Evolutionary conservation across 2,329 filamentous ascomycete species (phyloP).

Genomic region (Dactylellina leptospora): DNA sequence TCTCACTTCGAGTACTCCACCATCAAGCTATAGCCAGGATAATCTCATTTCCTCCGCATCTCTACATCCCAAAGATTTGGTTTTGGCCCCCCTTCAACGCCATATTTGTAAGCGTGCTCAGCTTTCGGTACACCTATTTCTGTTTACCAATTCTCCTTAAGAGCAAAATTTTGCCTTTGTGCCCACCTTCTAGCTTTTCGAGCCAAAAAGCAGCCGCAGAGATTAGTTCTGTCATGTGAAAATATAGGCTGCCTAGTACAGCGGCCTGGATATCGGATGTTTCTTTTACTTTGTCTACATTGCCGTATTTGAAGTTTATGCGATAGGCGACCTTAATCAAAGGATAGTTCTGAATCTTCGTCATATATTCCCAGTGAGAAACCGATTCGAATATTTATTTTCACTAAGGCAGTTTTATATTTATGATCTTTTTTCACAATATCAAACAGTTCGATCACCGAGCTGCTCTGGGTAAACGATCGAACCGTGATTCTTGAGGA

Average conservation of each 20-base stretch:
- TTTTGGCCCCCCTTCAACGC: not conserved
- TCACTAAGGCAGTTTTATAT: slow-evolving; percentile 1
- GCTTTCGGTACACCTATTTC: slow-evolving; percentile 3
- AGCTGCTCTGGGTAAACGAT: slow-evolving; percentile 5
- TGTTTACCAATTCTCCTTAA: not conserved
- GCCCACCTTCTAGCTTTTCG: slow-evolving; percentile 2
- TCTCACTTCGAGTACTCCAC: slow-evolving; percentile 4
- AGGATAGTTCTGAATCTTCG: slow-evolving; percentile 1
- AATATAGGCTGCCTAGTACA: not conserved
- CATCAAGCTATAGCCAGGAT: slow-evolving; percentile 5
- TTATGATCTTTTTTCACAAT: slow-evolving; percentile 1
- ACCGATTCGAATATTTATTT: slow-evolving; percentile 7
- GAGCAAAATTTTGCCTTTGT: slow-evolving; percentile 3
- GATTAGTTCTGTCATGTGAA: slow-evolving; percentile 2
- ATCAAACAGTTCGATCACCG: slow-evolving; percentile 3
- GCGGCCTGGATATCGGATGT: not conserved
- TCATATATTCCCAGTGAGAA: slow-evolving; percentile 4
- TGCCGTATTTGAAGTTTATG: not conserved
- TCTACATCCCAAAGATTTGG: not conserved
- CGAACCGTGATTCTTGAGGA: slow-evolving; percentile 4
- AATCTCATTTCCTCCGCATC: slow-evolving; percentile 4
- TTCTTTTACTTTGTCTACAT: not conserved
- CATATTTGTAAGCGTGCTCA: slow-evolving; percentile 1
- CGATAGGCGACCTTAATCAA: slow-evolving; percentile 3
- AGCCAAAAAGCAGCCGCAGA: slow-evolving; percentile 2